phyloP scores from a whole-genome alignment of 768 basidiomycete species.

The Trametes cinnabarina region DNA sequence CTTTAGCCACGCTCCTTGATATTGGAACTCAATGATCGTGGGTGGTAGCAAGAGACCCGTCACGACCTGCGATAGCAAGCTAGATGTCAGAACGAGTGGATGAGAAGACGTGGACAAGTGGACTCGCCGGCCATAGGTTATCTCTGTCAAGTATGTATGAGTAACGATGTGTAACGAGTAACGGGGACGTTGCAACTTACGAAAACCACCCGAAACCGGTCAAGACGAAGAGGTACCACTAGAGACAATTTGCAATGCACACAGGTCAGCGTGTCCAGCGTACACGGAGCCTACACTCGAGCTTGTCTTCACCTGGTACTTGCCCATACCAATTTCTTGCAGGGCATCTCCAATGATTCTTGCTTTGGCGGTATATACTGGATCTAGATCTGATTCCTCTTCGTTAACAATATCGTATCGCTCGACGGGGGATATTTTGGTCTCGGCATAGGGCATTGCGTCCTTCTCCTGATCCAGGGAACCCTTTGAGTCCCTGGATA shows the following conservation, averaged over 20 bases:
- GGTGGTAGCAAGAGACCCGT: slow-evolving; percentile 64
- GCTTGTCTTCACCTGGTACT: slow-evolving; percentile 45
- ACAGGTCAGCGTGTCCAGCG: not conserved
- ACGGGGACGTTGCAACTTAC: slow-evolving; percentile 38
- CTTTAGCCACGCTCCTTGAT: slow-evolving; percentile 59
- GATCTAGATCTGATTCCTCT: slow-evolving; percentile 37
- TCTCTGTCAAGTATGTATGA: slow-evolving; percentile 42
- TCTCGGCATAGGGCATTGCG: not conserved
- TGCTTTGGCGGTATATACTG: slow-evolving; percentile 50
- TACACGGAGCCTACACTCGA: too few species aligned
- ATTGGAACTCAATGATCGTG: slow-evolving; percentile 63
- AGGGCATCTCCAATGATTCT: slow-evolving; percentile 45
- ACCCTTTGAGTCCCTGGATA: not conserved
- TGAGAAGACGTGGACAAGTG: not conserved
- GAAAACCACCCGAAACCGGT: slow-evolving; percentile 76
- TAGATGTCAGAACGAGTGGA: not conserved
- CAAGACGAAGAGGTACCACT: slow-evolving; percentile 65
- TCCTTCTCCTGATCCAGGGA: not conserved
- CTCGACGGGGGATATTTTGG: slow-evolving; percentile 4
- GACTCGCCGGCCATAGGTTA: slow-evolving; percentile 66
- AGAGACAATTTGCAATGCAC: too few species aligned
- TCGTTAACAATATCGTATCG: slow-evolving; percentile 34
- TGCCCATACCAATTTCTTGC: slow-evolving; percentile 57
- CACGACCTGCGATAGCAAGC: slow-evolving; percentile 42
- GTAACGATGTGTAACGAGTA: not conserved